phyloP scores from a whole-genome alignment of 2,329 filamentous ascomycete species.

The Parascedosporium putredinis region DNA sequence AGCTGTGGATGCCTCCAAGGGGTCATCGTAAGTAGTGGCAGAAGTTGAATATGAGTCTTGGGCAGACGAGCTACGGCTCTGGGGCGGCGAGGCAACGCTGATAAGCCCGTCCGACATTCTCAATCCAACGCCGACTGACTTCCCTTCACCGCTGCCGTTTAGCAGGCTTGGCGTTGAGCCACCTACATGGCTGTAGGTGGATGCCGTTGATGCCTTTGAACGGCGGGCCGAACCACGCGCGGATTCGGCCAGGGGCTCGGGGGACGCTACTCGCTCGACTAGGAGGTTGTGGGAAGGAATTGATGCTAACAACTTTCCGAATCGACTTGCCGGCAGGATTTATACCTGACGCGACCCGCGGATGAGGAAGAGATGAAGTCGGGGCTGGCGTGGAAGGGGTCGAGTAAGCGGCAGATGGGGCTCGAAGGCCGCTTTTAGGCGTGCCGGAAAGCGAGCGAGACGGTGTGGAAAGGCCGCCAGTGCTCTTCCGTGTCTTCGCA shows the following conservation, averaged over 20 bases:
- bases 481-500: constrained; percentile 61
- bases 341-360: constrained; percentile 43
- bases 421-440: constrained; percentile 47
- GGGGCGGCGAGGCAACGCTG: constrained; percentile 70
- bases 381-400: constrained; percentile 43
- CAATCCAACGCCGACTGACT: constrained; percentile 53
- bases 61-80: constrained; percentile 84
- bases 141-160: constrained; percentile 69
- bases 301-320: constrained; percentile 85
- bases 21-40: constrained; percentile 79
- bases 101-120: constrained; percentile 66
- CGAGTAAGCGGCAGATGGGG: constrained; percentile 44
- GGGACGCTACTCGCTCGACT: constrained; percentile 50
- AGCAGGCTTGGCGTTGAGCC: constrained; percentile 59
- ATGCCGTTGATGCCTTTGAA: constrained; percentile 44
- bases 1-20: constrained; percentile 42
- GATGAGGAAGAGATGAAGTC: constrained; percentile 42
- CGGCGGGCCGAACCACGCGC: constrained; percentile 32
- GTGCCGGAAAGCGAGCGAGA: constrained; percentile 34
- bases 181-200: constrained; percentile 37
- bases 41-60: constrained; percentile 89
- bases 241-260: constrained; percentile 46
- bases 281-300: constrained; percentile 85
- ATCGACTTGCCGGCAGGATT: constrained; percentile 58
- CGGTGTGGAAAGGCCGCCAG: constrained; percentile 32